These are phyloP conservation scores for Tylopilus sp. DNA, from an alignment of 768 basidiomycete species.

Conservation along the genomic window DNA sequence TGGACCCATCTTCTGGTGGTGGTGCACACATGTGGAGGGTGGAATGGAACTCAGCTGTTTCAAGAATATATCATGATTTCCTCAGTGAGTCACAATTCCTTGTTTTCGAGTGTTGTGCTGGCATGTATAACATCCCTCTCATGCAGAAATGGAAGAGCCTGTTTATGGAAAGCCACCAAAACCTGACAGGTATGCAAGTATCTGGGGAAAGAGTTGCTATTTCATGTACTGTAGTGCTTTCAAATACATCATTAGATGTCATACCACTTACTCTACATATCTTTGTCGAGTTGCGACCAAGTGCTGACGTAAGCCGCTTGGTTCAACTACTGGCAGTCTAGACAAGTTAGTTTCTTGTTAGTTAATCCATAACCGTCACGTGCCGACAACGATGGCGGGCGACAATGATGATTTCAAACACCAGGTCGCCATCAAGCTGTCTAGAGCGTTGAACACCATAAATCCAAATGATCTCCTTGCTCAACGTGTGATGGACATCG, in stretches of 20 bases:
- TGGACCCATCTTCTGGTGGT: constrained; percentile 56
- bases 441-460: background rate
- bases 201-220: constrained; percentile 29
- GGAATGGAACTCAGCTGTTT: constrained; percentile 66
- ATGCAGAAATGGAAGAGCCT: constrained; percentile 21
- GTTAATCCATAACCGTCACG: background rate
- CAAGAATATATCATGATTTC: constrained; percentile 59
- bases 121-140: background rate
- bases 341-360: too few species aligned
- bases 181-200: constrained; percentile 28
- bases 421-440: background rate
- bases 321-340: too few species aligned
- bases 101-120: background rate
- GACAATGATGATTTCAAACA: background rate
- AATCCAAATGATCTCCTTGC: background rate
- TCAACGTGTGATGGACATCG: background rate
- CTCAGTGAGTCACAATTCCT: constrained; percentile 50
- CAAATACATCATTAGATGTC: too few species aligned
- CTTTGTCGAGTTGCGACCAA: too few species aligned
- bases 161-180: constrained; percentile 28
- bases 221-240: too few species aligned
- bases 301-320: too few species aligned
- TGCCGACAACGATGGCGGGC: background rate
- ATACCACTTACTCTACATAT: too few species aligned
- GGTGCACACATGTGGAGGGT: constrained; percentile 84